phyloP scores from a whole-genome alignment of 2,329 filamentous ascomycete species.

The Sarocladium strictum region DNA sequence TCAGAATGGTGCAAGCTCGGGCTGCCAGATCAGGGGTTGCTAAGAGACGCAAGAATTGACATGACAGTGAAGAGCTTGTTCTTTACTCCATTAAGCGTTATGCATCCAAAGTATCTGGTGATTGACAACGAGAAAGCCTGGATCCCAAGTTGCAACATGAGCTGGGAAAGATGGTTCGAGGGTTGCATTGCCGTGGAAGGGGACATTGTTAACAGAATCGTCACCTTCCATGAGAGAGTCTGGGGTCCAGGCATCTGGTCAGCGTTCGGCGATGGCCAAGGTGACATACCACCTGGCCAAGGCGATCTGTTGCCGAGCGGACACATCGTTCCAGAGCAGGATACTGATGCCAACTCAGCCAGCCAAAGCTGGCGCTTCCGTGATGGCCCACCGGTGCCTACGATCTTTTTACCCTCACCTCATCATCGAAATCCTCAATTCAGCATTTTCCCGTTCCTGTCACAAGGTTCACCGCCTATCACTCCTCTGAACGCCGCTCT shows the following conservation, averaged over 20 bases:
- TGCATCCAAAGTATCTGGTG: slow-evolving; percentile 80
- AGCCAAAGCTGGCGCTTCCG: slow-evolving; percentile 23
- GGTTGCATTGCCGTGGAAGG: slow-evolving; percentile 65
- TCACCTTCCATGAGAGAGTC: slow-evolving; percentile 62
- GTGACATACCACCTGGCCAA: neutral
- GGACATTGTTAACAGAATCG: slow-evolving; percentile 52
- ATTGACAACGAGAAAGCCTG: slow-evolving; percentile 62
- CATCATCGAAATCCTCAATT: slow-evolving; percentile 66
- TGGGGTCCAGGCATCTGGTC: slow-evolving; percentile 42
- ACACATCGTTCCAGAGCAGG: neutral
- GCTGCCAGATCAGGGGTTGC: slow-evolving; percentile 47
- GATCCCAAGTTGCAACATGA: slow-evolving; percentile 77
- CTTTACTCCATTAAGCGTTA: slow-evolving; percentile 74
- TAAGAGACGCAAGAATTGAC: slow-evolving; percentile 56
- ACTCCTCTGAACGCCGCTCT: slow-evolving; percentile 65
- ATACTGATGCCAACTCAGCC: slow-evolving; percentile 18
- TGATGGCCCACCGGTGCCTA: slow-evolving; percentile 32
- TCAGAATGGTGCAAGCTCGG: slow-evolving; percentile 59
- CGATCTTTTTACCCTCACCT: slow-evolving; percentile 66
- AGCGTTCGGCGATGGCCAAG: neutral
- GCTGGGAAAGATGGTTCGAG: slow-evolving; percentile 85
- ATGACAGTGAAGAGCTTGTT: slow-evolving; percentile 72
- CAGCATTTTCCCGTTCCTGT: slow-evolving; percentile 50
- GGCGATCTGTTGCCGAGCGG: neutral
- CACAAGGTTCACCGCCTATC: slow-evolving; percentile 42